phyloP scores from a whole-genome alignment of 1,139 yeast genomes.

The Taphrina wiesneri region DNA sequence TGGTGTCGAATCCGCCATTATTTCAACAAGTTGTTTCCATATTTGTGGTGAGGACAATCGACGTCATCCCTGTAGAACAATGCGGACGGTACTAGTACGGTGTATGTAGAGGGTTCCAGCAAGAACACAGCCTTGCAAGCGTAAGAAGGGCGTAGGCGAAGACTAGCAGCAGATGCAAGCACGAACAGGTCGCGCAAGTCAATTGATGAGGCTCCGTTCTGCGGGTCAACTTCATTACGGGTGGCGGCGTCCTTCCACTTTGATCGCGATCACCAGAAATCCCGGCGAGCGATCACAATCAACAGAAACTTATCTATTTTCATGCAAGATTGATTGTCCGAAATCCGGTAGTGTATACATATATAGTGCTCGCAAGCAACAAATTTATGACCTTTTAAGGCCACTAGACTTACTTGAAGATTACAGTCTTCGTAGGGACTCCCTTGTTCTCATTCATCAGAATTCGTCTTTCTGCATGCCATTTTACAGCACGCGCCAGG shows the following conservation, averaged over 20 bases:
- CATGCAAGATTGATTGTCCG: too few relatives aligned
- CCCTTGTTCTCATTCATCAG: slow-evolving; percentile 27
- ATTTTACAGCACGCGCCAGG: slow-evolving; percentile 28
- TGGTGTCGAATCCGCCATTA: neutral
- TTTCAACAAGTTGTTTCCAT: neutral
- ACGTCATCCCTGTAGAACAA: too few relatives aligned
- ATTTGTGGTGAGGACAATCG: too few relatives aligned
- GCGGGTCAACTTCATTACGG: neutral
- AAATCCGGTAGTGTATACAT: too few relatives aligned
- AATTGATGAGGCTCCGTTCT: too few relatives aligned
- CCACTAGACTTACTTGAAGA: slow-evolving; percentile 19
- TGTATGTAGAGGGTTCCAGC: too few relatives aligned
- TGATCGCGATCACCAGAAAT: neutral
- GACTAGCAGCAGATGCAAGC: neutral
- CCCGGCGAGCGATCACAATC: too few relatives aligned
- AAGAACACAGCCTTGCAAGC: neutral
- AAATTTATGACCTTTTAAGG: too few relatives aligned
- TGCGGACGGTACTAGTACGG: too few relatives aligned
- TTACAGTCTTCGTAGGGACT: slow-evolving; percentile 28
- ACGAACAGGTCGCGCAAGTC: neutral
- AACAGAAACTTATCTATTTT: too few relatives aligned
- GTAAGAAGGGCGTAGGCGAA: neutral
- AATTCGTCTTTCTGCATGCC: slow-evolving; percentile 30
- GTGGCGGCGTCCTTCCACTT: too few relatives aligned
- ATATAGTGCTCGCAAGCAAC: too few relatives aligned